Evolutionary conservation across 495 filamentous ascomycete genomes (phyloP).

Genomic region (Penicillium cosmopolitanum): DNA sequence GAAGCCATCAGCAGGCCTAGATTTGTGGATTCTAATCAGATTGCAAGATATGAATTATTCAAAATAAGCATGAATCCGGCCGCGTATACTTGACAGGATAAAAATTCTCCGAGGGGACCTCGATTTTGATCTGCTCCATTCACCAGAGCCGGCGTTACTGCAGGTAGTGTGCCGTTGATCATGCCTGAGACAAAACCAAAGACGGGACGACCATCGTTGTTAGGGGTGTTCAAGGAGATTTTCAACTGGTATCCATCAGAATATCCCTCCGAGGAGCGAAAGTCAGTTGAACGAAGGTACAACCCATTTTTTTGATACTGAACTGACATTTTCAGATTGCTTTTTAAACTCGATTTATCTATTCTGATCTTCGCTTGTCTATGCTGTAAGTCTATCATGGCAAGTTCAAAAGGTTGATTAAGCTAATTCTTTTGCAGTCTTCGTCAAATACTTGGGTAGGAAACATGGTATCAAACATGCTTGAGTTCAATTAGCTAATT

Average conservation of each 20-base stretch:
- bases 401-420: neutral
- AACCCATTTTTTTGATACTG: neutral
- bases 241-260: constrained; percentile 54
- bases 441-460: constrained; percentile 41
- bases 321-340: constrained; percentile 23
- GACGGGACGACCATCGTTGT: constrained; percentile 19
- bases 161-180: neutral
- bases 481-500: neutral
- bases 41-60: neutral
- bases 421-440: constrained; percentile 30
- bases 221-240: constrained; percentile 46
- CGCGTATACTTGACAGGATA: neutral
- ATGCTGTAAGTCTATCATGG: constrained; percentile 34
- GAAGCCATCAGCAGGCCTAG: neutral
- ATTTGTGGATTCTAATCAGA: neutral
- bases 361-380: constrained; percentile 41
- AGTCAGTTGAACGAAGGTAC: constrained; percentile 23
- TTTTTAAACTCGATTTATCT: constrained; percentile 39
- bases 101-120: constrained; percentile 1
- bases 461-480: neutral
- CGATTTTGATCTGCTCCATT: neutral
- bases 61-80: neutral
- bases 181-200: constrained; percentile 33
- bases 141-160: neutral
- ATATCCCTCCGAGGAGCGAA: constrained; percentile 47